These are phyloP conservation scores for Ophiostoma ulmi DNA, from an alignment of 2,329 filamentous ascomycete genomes.

Conservation along the genomic window DNA sequence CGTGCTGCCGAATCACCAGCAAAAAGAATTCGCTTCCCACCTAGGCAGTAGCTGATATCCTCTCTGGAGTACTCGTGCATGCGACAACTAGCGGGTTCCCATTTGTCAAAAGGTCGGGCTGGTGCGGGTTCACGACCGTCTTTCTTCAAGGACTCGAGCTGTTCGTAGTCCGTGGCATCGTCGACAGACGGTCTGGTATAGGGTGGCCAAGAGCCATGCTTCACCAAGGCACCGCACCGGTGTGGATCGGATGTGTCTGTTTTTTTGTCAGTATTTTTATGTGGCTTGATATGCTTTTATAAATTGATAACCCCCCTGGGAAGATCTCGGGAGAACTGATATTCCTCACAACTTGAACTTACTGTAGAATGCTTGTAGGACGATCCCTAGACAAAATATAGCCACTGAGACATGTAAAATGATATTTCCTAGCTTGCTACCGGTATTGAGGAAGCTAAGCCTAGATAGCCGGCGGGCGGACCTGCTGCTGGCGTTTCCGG, in stretches of 20 bases:
- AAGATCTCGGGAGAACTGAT: background rate
- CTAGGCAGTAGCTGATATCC: slow-evolving; percentile 51
- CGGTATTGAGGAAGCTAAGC: slow-evolving; percentile 3
- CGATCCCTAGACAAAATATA: slow-evolving; percentile 15
- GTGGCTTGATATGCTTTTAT: background rate
- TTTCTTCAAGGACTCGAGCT: slow-evolving; percentile 17
- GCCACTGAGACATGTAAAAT: slow-evolving; percentile 16
- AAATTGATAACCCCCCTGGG: background rate
- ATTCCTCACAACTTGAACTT: background rate
- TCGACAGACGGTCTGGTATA: slow-evolving; percentile 27
- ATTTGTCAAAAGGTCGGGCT: slow-evolving; percentile 40
- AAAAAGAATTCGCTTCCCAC: slow-evolving; percentile 50
- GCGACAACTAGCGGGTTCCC: slow-evolving; percentile 58
- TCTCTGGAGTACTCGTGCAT: slow-evolving; percentile 49
- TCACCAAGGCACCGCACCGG: slow-evolving; percentile 49
- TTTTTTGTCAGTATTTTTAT: background rate
- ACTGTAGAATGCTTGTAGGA: background rate
- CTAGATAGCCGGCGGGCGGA: background rate
- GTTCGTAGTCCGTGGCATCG: slow-evolving; percentile 17
- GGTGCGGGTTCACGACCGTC: slow-evolving; percentile 28
- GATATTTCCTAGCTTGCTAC: slow-evolving; percentile 4
- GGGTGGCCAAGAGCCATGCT: slow-evolving; percentile 47
- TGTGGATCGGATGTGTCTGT: slow-evolving; percentile 40
- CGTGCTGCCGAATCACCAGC: slow-evolving; percentile 57
- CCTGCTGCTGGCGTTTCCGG: background rate